Evolutionary conservation across 331 rosid species (phyloP), one percentile per base, ranked within the genome.

Genomic region (Rosa hybrid): DNA sequence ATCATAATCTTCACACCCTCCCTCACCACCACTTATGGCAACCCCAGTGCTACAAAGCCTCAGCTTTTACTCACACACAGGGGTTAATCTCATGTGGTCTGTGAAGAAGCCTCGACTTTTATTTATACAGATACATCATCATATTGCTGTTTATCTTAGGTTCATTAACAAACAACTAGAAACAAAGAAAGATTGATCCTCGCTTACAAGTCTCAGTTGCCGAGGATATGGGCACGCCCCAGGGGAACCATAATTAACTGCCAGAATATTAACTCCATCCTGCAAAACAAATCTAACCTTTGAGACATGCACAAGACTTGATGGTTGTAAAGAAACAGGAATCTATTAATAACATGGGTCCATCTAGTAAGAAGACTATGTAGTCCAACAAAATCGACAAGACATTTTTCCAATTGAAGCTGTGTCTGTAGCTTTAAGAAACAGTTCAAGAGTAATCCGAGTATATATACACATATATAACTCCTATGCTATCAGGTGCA

Each of bases 191-290:
- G 50, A 57, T 41, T 49, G 78, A 23, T 74, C 79, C 72, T 0
- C 5, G 78, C 94, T 90, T 88, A 96, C 98, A 85, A 81, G 92
- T 86, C 82, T 91, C 86, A 88, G 75, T 79, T 91, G 90, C 67
- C 99, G 88, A 69, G 98, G 99, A 82, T 88, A 88, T 60, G 97
- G 88, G 81, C 99, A 96, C 56, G 94, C 87, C 72, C 98, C 97
- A 2, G 90, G 94, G 50, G 97, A 79, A 74, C 98, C 99, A 84
- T 93, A 96, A 83, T 86, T 90, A 83, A 96, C 97, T 46, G 92
- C 99, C 88, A 96, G 79, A 60, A 96, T 85, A 78, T 90, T 96
- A 78, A 86, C 87, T 57, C 97, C 97, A 83, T 96, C 99, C 99
- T 96, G 89, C 67, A 74, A 87, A 64, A 78, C 56, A 75, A 16